Base-by-base conservation (phyloP, 2,329 filamentous ascomycete genomes). In the Claviceps quebecensis region DNA sequence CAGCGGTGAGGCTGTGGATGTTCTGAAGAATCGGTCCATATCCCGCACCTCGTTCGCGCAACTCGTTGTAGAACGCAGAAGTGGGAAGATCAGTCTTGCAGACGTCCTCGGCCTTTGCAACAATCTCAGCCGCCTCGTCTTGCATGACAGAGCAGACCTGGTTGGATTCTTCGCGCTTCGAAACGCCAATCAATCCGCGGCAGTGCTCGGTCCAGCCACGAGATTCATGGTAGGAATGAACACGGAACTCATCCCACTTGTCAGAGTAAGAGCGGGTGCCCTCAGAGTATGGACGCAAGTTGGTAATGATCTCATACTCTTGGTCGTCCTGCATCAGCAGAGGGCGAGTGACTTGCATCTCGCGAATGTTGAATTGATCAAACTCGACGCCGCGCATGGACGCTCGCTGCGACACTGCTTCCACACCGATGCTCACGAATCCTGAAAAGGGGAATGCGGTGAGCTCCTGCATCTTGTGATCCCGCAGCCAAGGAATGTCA, bases 181-280 rank as follows among this genome's bases (percentile, higher is more conserved):
- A 49, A n/a, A 73, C 67, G 5, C 68, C 63, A 9, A 80, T 66
- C 2, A 76, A 64, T n/a, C 76, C 76, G 48, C 71, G 68, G 59
- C 77, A 81, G 57, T 83, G 74, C 57, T 81, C 75, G 0, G 72
- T 72, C 78, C 78, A 82, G 11, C 74, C 72, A 41, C 73, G 68
- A 13, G 63, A 68, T 14, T 69, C 67, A 0, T 70, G 70, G 70
- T 71, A 78, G 0, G 77, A 78, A 45, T 70, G 75, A 26, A 82
- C 74, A 1, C 69, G 63, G 62, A 82, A 81, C 58, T 78, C 75
- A 47, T 76, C 69, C 75, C 76, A 79, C 2, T 63, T 59, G 36
- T 72, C 71, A 0, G 71, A 72, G 16, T 65, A 60, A 0, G 59
- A 59, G 1, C 58, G 54, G 0, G 61, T 61, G 3, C 62, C 61